Percentiles rank a stretch among this genome's conserved stretches.
Conservation (phyloP, 2,329 filamentous ascomycete species). For the Furcasterigmium furcatum region DNA sequence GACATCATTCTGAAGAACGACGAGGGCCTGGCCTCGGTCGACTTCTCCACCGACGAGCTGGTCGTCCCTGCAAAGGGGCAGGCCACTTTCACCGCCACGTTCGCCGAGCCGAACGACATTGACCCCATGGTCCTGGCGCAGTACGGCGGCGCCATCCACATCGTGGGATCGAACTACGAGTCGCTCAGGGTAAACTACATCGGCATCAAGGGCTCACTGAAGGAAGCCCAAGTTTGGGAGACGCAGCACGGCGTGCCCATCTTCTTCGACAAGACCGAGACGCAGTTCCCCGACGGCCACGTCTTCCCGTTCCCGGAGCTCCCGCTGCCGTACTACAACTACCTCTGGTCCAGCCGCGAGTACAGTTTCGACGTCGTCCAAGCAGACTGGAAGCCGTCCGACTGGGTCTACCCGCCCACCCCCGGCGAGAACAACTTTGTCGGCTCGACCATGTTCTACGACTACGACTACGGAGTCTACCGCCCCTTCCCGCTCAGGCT, state of each 20-base stretch:
- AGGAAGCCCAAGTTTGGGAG: slow-evolving; percentile 14
- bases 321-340: slow-evolving; percentile 10
- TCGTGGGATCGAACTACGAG: slow-evolving; percentile 5
- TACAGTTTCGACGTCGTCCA: slow-evolving; percentile 8
- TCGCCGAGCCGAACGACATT: slow-evolving; percentile 1
- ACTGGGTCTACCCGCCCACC: slow-evolving; percentile 6
- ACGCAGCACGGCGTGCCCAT: slow-evolving; percentile 11
- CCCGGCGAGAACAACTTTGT: slow-evolving; percentile 7
- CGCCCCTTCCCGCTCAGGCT: slow-evolving; percentile 3
- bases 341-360: slow-evolving; percentile 12
- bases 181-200: slow-evolving; percentile 6
- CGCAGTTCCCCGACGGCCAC: slow-evolving; percentile 14
- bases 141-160: slow-evolving; percentile 5
- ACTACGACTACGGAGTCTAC: neutral
- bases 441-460: slow-evolving; percentile 3
- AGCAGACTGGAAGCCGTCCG: slow-evolving; percentile 7
- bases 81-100: neutral
- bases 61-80: neutral
- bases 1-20: slow-evolving; percentile 1
- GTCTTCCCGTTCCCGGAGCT: slow-evolving; percentile 12
- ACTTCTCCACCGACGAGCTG: slow-evolving; percentile 2
- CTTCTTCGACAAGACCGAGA: slow-evolving; percentile 10
- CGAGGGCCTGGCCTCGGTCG: slow-evolving; percentile 2
- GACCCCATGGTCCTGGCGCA: slow-evolving; percentile 3
- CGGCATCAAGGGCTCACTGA: slow-evolving; percentile 11